Evolutionary conservation across 192 early-diverging fungal species (phyloP).

Genomic region (Irineochytrium annulatum): DNA sequence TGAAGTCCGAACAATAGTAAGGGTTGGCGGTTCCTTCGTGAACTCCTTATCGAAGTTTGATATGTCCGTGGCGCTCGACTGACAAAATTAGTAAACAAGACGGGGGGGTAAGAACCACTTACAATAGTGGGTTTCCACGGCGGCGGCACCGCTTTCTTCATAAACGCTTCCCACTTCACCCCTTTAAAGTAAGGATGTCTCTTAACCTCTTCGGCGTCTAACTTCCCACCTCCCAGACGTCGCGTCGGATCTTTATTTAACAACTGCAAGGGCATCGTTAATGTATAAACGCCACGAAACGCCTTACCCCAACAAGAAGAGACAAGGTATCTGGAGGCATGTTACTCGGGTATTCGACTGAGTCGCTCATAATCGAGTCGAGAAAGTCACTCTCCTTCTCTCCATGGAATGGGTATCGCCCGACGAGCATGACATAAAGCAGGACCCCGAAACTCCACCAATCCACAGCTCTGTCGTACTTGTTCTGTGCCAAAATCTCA

Average conservation of each 20-base stretch:
- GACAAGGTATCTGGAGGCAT: constrained; percentile 31
- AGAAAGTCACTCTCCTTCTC: constrained; percentile 55
- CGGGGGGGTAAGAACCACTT: no score
- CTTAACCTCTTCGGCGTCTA: constrained; percentile 55
- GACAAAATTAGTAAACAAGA: no score
- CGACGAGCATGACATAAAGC: constrained; percentile 73
- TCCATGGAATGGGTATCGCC: constrained; percentile 77
- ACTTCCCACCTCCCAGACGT: constrained; percentile 31
- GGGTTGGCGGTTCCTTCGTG: no score
- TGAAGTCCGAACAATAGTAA: no score
- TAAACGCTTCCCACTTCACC: constrained; percentile 66
- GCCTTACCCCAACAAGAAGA: no score
- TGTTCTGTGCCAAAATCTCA: constrained; percentile 79
- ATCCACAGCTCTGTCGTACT: constrained; percentile 92
- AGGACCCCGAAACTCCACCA: constrained; percentile 99
- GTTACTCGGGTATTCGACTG: constrained; percentile 47
- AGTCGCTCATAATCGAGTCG: constrained; percentile 44
- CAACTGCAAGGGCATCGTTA: constrained; percentile 34
- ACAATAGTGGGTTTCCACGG: no score
- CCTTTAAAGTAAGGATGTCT: constrained; percentile 64
- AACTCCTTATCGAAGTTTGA: no score
- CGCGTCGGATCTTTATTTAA: constrained; percentile 37
- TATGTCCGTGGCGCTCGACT: no score
- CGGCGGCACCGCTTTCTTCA: no score
- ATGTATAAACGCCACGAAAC: no score